Evolutionary conservation across 2,329 filamentous ascomycete species (phyloP).

Genomic region (Xylaria digitata): DNA sequence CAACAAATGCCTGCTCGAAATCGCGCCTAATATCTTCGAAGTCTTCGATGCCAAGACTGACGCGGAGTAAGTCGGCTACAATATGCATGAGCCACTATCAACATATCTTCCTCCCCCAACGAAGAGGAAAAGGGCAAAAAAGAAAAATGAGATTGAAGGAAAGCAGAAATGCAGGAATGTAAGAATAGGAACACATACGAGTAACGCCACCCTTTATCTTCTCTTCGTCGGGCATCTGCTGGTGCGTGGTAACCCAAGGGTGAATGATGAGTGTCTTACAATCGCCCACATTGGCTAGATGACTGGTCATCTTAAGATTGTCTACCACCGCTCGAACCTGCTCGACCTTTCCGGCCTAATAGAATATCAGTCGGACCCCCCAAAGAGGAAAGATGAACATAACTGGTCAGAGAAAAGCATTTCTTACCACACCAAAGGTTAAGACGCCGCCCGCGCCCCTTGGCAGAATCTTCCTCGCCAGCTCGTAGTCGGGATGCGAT

Average conservation of each 20-base stretch:
- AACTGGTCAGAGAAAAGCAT: background rate
- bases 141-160: too few relatives aligned
- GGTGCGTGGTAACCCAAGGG: slow-evolving; percentile 78
- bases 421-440: slow-evolving; percentile 76
- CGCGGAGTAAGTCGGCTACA: slow-evolving; percentile 69
- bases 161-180: background rate
- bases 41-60: slow-evolving; percentile 77
- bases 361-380: slow-evolving; percentile 52
- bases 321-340: slow-evolving; percentile 68
- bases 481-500: slow-evolving; percentile 71
- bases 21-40: slow-evolving; percentile 79
- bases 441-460: slow-evolving; percentile 77
- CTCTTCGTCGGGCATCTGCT: slow-evolving; percentile 75
- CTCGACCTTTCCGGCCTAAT: slow-evolving; percentile 50
- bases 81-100: slow-evolving; percentile 18
- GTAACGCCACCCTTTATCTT: slow-evolving; percentile 73
- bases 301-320: slow-evolving; percentile 77
- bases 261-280: slow-evolving; percentile 79
- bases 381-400: background rate
- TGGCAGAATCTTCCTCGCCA: slow-evolving; percentile 76
- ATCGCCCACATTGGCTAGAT: slow-evolving; percentile 79
- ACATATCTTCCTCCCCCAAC: background rate
- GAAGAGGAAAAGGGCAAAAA: background rate
- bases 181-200: slow-evolving; percentile 43
- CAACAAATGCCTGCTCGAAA: slow-evolving; percentile 74